Base-by-base conservation (phyloP, 805 yeast genomes). In the Teunomyces funiuensis region DNA sequence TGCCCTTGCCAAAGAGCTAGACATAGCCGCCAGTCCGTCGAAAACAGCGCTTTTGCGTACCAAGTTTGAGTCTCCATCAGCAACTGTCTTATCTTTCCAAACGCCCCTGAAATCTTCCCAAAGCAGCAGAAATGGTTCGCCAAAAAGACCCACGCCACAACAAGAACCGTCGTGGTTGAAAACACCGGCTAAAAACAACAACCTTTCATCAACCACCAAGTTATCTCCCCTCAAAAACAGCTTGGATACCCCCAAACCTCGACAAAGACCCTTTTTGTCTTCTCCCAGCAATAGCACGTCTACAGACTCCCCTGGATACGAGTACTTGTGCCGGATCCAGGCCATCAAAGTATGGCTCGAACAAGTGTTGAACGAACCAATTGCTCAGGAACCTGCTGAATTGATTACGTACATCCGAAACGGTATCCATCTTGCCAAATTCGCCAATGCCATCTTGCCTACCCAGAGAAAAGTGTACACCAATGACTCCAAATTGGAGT, bases 261-360 rank as follows among this genome's bases (percentile, higher is more conserved):
- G 40, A 16, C 22, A 47, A 10, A 40, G 52, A 19, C 60, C 64
- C 4, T 53, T 44, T 33, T 50, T 59, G 10, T 53, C 63, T 2
- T 57, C 66, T 10, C 68, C 69, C 15, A 52, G 60, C 27, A 59
- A 54, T 33, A 54, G 55, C 36, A 50, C 62, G 2, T 52, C 63
- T 1, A 53, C 43, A n/a, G 61, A 59, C 39, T 58, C 71, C 3
- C 66, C 65, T 1, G 74, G 73, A 0, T 86, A 87, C 57, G 93
- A 86, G 58, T 87, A 87, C 53, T 67, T 88, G 33, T 87, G 95
- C 60, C 79, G 91, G 45, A 81, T 87, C 8, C 80, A 77, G 27
- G 93, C 88, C 55, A 87, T 89, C n/a, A 85, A 83, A 55, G 72
- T 72, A 43, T 88, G 96, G 96, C 75, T 88, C 28, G 87, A 84